These are phyloP conservation scores for Cynanchum wilfordii DNA, from an alignment of 257 asterid genomes.

Conservation along the genomic window DNA sequence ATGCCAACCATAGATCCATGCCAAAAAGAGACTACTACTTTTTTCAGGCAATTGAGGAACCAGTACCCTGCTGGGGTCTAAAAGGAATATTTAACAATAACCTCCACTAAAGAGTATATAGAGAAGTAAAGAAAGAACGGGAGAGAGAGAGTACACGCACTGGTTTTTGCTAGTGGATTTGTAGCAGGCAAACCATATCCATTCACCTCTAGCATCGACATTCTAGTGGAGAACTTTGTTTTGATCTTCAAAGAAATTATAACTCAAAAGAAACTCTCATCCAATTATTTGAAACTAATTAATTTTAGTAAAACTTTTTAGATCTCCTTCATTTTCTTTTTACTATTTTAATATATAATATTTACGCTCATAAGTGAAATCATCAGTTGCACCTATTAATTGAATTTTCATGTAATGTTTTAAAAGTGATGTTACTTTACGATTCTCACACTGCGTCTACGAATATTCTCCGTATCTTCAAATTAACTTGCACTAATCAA, in stretches of 20 bases:
- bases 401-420: too few species aligned
- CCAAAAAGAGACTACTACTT: background rate
- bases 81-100: too few species aligned
- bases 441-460: too few species aligned
- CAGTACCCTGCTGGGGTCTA: background rate
- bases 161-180: conserved; percentile 3
- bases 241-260: background rate
- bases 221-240: background rate
- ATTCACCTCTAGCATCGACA: background rate
- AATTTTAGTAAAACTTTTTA: too few species aligned
- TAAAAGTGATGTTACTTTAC: too few species aligned
- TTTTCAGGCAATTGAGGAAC: background rate
- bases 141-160: background rate
- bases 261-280: background rate
- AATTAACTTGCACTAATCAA: too few species aligned
- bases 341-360: too few species aligned
- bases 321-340: too few species aligned
- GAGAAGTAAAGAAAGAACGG: background rate
- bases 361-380: too few species aligned
- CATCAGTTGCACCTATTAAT: too few species aligned
- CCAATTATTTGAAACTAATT: background rate
- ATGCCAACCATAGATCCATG: background rate
- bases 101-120: background rate
- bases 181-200: background rate
- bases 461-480: too few species aligned